A percentile compares a stretch with the other conserved stretches of the same genome.
Evolutionary conservation across 371 early-diverging fungal genomes (phyloP).

Genomic region (Nematocida homosporus): DNA sequence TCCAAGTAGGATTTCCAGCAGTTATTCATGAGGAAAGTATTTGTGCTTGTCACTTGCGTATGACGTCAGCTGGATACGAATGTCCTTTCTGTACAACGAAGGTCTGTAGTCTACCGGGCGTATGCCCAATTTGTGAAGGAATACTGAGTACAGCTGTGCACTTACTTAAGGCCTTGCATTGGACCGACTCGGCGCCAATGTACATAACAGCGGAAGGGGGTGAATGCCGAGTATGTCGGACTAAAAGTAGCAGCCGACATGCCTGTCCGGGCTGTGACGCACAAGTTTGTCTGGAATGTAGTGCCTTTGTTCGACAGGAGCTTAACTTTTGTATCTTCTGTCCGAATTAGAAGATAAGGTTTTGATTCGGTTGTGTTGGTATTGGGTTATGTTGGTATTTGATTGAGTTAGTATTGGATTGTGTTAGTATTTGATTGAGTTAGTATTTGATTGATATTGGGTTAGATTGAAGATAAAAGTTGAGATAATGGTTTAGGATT

Average conservation of each 20-base stretch:
- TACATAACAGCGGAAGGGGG: conserved; percentile 20
- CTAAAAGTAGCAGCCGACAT: conserved; percentile 5
- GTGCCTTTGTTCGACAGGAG: conserved; percentile 52
- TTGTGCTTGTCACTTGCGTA: conserved; percentile 65
- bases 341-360: background rate
- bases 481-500: too few relatives aligned
- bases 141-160: conserved; percentile 60
- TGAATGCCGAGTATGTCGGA: conserved; percentile 42
- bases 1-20: conserved; percentile 63
- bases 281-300: conserved; percentile 58
- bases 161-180: conserved; percentile 56
- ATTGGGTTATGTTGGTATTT: too few relatives aligned
- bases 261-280: conserved; percentile 57
- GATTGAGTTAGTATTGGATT: too few relatives aligned
- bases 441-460: too few relatives aligned
- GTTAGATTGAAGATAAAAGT: too few relatives aligned
- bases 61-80: conserved; percentile 52
- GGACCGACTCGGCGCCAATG: conserved; percentile 57
- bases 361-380: too few relatives aligned
- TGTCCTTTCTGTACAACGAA: conserved; percentile 64
- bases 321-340: conserved; percentile 65
- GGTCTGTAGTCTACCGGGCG: conserved; percentile 60
- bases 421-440: too few relatives aligned
- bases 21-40: conserved; percentile 42
- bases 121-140: conserved; percentile 63